Conservation (phyloP, 208 protist species). For the Crithidia brevicula region DNA sequence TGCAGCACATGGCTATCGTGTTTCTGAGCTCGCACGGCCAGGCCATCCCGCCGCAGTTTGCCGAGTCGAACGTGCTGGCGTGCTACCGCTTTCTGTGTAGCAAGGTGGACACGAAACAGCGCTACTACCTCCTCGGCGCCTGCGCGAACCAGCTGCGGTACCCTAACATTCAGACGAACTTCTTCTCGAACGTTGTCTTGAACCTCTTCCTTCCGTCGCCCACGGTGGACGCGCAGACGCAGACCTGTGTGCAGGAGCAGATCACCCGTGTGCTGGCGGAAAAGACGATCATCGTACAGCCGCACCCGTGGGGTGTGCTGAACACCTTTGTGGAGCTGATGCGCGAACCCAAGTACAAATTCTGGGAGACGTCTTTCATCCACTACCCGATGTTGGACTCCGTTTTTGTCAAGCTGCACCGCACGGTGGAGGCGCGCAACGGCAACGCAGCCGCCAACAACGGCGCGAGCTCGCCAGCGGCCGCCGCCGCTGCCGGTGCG, state of each 20-base stretch:
- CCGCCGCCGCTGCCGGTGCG: constrained; percentile 17
- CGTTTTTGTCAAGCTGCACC: constrained; percentile 95
- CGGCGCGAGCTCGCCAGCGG: constrained; percentile 23
- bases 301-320: constrained; percentile 99
- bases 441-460: constrained; percentile 31
- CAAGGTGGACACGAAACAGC: constrained; percentile 92
- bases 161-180: constrained; percentile 99
- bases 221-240: constrained; percentile 49
- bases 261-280: constrained; percentile 96
- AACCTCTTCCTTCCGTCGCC: constrained; percentile 94
- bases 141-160: constrained; percentile 99
- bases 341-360: constrained; percentile 94
- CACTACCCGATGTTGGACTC: constrained; percentile 73
- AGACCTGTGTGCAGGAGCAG: constrained; percentile 97
- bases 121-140: constrained; percentile 97
- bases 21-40: constrained; percentile 53
- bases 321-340: constrained; percentile 99
- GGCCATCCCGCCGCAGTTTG: constrained; percentile 35
- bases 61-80: constrained; percentile 90
- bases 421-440: constrained; percentile 58
- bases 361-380: constrained; percentile 97
- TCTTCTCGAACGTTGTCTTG: constrained; percentile 98
- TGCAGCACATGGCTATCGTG: constrained; percentile 95
- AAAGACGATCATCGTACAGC: constrained; percentile 97
- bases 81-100: constrained; percentile 95